Base-by-base conservation (phyloP, 257 asterid species). In the Solanum dulcamara region DNA sequence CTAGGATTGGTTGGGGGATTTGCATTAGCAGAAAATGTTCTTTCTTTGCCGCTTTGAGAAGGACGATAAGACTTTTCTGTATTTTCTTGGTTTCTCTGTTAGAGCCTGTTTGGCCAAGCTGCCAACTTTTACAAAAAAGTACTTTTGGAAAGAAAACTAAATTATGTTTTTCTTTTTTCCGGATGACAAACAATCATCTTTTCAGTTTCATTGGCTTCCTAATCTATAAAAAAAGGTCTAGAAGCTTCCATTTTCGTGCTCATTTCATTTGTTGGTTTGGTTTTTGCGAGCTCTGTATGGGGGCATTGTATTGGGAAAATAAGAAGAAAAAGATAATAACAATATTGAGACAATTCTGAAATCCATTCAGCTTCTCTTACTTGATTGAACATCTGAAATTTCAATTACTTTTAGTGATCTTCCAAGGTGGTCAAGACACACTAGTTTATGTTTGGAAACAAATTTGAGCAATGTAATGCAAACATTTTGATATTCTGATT, bases 401-500 rank as follows among this genome's bases (percentile, higher is more conserved):
- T 60, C 75, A 59, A 18, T 20, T 81, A 81, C 33, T 18, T 59
- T 59, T 55, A 59, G 37, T 15, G 38, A 10, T 57, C 35, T 57
- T 59, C 44, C 85, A 37, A 57, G 44, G 38, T 81, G 38, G 72
- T 33, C 75, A 37, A 59, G 55, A 81, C 38, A 35, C 72, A 57
- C 33, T 37, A 59, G 18, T 26, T 62, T 11, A 62, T 26, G 32
- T 35, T 7, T 62, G 70, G 99, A 95, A 88, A 98, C 98, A 88
- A 95, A 95, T 87, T 83, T 90, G 90, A 89, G 84, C 83, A 88
- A 83, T 8, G 98, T 94, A 90, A 64, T 90, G 95, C 88, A 59
- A 87, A 64, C 62, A 83, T 26, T 12, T 13, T 3, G 40, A 13
- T 64, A 28, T 64, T 30, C 72, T 64, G 40, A 12, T 64, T 64